Percentiles rank a stretch among this genome's conserved stretches.
Conservation (phyloP, 768 basidiomycete species). For the Lactarius vividus region DNA sequence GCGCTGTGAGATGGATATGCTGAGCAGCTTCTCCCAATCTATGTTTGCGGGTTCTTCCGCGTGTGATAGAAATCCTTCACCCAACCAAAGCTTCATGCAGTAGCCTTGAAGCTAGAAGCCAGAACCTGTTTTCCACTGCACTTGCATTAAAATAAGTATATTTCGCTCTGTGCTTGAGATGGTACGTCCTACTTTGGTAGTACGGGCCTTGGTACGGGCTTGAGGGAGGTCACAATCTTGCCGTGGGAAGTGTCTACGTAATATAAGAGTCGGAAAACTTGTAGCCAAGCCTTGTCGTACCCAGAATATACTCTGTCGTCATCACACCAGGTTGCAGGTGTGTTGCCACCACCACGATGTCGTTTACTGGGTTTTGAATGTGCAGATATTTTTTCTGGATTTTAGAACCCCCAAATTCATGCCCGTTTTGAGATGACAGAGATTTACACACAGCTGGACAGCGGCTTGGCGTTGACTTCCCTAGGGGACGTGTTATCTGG, state of each 20-base stretch:
- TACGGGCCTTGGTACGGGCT: too few species aligned
- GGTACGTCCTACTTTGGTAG: too few species aligned
- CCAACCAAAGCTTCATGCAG: neutral
- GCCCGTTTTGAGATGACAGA: slow-evolving; percentile 3
- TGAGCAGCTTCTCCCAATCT: neutral
- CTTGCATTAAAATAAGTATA: too few species aligned
- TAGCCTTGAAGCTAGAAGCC: neutral
- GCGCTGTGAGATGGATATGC: neutral
- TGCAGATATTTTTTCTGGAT: neutral
- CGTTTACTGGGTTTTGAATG: neutral
- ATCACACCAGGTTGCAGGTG: neutral
- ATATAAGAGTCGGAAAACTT: neutral
- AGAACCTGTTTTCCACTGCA: neutral
- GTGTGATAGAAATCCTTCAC: neutral
- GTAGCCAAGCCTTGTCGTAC: neutral
- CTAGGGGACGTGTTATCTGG: slow-evolving; percentile 11
- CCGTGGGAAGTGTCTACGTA: too few species aligned
- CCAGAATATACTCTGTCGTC: neutral
- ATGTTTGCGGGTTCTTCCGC: neutral
- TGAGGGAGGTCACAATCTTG: too few species aligned
- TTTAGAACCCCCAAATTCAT: neutral
- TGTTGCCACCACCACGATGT: neutral
- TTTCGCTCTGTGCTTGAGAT: too few species aligned
- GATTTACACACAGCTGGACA: neutral
- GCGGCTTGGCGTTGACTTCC: neutral